Conservation (phyloP, 169 alveolate genomes). For the Cryptosporidium xiaoi region DNA sequence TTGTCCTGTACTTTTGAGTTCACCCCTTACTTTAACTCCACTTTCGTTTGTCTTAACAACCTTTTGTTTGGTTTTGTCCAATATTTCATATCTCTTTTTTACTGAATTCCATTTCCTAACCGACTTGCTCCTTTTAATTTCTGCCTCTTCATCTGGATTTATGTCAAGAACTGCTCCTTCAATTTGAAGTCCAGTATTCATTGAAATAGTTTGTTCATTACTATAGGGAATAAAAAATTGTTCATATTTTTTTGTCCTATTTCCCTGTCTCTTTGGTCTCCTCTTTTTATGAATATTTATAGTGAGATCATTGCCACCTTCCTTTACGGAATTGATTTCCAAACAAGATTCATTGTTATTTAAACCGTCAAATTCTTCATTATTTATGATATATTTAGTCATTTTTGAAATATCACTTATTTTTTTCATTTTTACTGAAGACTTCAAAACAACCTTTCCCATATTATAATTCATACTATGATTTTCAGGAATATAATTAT, state of each 20-base stretch:
- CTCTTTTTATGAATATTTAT: slow-evolving; percentile 11
- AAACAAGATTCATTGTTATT: not conserved
- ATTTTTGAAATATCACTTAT: slow-evolving; percentile 9
- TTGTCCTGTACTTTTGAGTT: slow-evolving; percentile 53
- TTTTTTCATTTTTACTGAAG: slow-evolving; percentile 52
- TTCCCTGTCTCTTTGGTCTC: slow-evolving; percentile 11
- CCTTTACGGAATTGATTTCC: not conserved
- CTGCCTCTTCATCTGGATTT: slow-evolving; percentile 81
- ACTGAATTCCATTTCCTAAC: slow-evolving; percentile 79
- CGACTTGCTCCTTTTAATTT: slow-evolving; percentile 75
- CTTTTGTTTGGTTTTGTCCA: slow-evolving; percentile 71
- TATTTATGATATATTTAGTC: slow-evolving; percentile 7
- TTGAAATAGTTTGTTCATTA: slow-evolving; percentile 43
- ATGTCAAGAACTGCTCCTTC: slow-evolving; percentile 76
- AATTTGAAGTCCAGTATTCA: slow-evolving; percentile 37
- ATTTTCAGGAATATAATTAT: not conserved
- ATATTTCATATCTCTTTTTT: slow-evolving; percentile 75
- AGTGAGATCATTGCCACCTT: not conserved
- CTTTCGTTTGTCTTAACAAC: slow-evolving; percentile 54
- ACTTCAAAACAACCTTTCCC: slow-evolving; percentile 35
- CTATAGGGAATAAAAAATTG: slow-evolving; percentile 75
- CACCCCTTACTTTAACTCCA: slow-evolving; percentile 51
- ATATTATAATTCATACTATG: not conserved
- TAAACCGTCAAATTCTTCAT: not conserved
- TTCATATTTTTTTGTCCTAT: slow-evolving; percentile 15